A percentile compares a stretch with the other conserved stretches of the same genome.
These are phyloP conservation scores for Gnomoniopsis sp. DNA, from an alignment of 2,329 filamentous ascomycete species.

Conservation along the genomic window DNA sequence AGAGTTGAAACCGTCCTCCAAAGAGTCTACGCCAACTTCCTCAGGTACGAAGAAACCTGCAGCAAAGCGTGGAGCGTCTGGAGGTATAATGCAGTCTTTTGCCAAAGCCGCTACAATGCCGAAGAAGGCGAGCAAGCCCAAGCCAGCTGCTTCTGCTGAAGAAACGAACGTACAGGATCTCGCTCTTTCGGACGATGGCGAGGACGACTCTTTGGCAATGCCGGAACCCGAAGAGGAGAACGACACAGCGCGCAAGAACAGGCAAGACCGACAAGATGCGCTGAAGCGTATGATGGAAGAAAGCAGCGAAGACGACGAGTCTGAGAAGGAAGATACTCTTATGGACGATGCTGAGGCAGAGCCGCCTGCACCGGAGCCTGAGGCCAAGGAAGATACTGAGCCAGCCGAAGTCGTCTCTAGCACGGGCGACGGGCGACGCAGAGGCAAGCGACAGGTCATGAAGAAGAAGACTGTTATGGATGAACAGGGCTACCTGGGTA, in stretches of 20 bases:
- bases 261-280: constrained; percentile 62
- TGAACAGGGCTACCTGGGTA: constrained; percentile 85
- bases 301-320: constrained; percentile 21
- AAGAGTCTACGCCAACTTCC: constrained; percentile 29
- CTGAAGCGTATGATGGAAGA: constrained; percentile 50
- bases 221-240: constrained; percentile 34
- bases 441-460: constrained; percentile 76
- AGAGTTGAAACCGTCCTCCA: constrained; percentile 29
- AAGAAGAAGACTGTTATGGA: constrained; percentile 86
- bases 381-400: constrained; percentile 34
- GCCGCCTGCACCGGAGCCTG: constrained; percentile 34
- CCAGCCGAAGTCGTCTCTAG: constrained; percentile 52
- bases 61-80: constrained; percentile 57
- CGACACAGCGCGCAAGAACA: constrained; percentile 36
- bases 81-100: constrained; percentile 74
- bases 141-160: constrained; percentile 39
- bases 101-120: constrained; percentile 57
- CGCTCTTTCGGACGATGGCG: constrained; percentile 48
- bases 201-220: constrained; percentile 54
- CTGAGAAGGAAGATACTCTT: constrained; percentile 20
- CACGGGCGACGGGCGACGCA: constrained; percentile 57
- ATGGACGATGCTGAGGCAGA: constrained; percentile 33
- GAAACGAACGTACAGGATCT: constrained; percentile 42
- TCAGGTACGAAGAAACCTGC: constrained; percentile 36
- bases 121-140: constrained; percentile 38